A percentile compares a stretch with the other conserved stretches of the same genome.
These are phyloP conservation scores for Globisporangium acanthophoron DNA, from an alignment of 352 stramenopile genomes.

Conservation along the genomic window DNA sequence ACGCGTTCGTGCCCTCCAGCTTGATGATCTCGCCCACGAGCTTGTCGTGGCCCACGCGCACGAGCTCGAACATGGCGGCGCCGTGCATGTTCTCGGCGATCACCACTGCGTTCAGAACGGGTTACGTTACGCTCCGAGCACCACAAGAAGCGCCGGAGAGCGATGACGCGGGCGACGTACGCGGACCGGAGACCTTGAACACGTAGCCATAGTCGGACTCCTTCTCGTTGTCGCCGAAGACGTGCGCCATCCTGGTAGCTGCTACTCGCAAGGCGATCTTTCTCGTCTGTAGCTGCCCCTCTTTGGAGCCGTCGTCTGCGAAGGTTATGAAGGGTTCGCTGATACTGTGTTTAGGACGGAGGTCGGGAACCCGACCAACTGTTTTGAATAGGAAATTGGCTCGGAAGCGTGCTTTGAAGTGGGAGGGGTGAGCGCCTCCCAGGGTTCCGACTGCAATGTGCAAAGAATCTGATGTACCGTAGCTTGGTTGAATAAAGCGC, in stretches of 20 bases:
- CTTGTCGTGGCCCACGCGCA: conserved; percentile 98
- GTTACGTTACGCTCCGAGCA: no score
- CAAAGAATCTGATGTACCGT: neutral
- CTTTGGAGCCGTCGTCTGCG: neutral
- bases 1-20: conserved; percentile 98
- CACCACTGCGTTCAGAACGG: conserved; percentile 72
- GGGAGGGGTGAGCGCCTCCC: neutral
- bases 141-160: neutral
- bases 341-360: conserved; percentile 6
- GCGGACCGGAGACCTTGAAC: conserved; percentile 98
- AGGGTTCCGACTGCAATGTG: neutral
- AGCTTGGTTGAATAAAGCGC: neutral
- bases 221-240: conserved; percentile 85
- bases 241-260: conserved; percentile 41
- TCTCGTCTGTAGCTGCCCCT: neutral
- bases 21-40: conserved; percentile 99
- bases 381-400: neutral
- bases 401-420: neutral
- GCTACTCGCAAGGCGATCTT: conserved; percentile 1
- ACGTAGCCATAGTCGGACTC: conserved; percentile 98
- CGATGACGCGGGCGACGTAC: conserved; percentile 34
- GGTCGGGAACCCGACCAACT: neutral
- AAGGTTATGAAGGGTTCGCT: neutral
- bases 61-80: conserved; percentile 96
- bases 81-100: conserved; percentile 99